phyloP scores from a whole-genome alignment of 148 eudicot species.

The Rhododendron griersonianum region DNA sequence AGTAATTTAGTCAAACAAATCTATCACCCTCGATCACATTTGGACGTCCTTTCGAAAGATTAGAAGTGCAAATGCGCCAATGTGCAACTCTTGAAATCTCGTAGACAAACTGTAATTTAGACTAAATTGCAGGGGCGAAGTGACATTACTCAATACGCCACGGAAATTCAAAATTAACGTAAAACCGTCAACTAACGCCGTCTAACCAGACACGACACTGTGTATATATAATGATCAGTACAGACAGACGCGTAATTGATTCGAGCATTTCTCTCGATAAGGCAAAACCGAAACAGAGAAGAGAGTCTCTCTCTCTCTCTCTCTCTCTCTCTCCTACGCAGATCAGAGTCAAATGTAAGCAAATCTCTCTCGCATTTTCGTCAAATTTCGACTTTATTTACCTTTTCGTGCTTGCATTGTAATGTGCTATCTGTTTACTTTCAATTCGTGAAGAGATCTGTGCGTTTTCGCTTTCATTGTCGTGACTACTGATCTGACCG shows the following conservation, averaged over 20 bases:
- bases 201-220: background rate
- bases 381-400: background rate
- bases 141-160: background rate
- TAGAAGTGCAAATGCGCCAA: background rate
- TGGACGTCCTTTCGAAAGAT: background rate
- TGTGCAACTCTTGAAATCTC: background rate
- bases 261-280: conserved; percentile 1
- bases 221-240: background rate
- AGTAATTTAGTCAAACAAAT: background rate
- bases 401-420: background rate
- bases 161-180: conserved; percentile 9
- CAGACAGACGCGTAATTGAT: background rate
- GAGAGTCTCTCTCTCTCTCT: background rate
- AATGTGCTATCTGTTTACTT: background rate
- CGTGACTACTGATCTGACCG: background rate
- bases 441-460: conserved; percentile 6
- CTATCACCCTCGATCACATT: background rate
- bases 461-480: background rate
- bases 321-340: background rate
- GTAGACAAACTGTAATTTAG: background rate
- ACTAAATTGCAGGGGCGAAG: background rate
- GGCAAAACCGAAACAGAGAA: background rate
- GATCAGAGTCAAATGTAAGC: conserved; percentile 10
- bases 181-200: conserved; percentile 24
- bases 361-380: conserved; percentile 4